Percentiles rank a stretch among this genome's conserved stretches.
Evolutionary conservation across 768 basidiomycete genomes (phyloP).

Genomic region (Termitomyces sp.): DNA sequence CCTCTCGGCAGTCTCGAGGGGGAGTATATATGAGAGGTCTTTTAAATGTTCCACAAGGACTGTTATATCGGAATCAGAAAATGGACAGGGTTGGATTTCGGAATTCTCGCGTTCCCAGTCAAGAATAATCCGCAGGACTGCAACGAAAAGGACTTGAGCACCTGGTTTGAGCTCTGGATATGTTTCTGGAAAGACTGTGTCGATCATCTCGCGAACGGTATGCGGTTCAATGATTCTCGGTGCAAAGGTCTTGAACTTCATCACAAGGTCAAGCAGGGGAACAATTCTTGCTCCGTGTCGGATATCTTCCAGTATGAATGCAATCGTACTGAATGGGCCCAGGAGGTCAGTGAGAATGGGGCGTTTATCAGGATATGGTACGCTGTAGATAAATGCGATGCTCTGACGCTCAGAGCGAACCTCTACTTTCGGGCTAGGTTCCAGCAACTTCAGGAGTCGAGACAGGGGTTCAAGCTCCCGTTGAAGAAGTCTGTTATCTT

Average conservation of each 20-base stretch:
- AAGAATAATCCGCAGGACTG: background rate
- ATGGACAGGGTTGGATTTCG: background rate
- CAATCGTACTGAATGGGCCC: background rate
- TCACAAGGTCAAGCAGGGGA: background rate
- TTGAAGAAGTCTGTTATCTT: background rate
- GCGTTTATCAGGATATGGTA: background rate
- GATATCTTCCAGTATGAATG: slow-evolving; percentile 2
- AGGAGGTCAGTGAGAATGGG: slow-evolving; percentile 2
- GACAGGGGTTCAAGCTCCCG: slow-evolving; percentile 3
- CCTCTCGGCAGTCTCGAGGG: background rate
- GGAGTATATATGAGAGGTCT: background rate
- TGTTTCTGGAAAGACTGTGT: background rate
- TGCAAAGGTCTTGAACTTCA: slow-evolving; percentile 1
- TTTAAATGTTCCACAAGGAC: background rate
- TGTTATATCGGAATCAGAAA: slow-evolving; percentile 1
- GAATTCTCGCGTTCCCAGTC: slow-evolving; percentile 1
- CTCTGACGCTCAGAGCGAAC: background rate
- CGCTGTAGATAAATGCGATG: background rate
- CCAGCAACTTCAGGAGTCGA: background rate
- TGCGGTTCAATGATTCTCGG: background rate
- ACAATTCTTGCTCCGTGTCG: background rate
- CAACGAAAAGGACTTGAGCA: slow-evolving; percentile 1
- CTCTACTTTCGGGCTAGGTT: background rate
- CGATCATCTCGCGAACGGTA: background rate
- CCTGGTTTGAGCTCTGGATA: background rate